Evolutionary conservation across 2,329 filamentous ascomycete genomes (phyloP), one percentile per base, ranked within the genome.

Genomic region (Westerdykella sp.): DNA sequence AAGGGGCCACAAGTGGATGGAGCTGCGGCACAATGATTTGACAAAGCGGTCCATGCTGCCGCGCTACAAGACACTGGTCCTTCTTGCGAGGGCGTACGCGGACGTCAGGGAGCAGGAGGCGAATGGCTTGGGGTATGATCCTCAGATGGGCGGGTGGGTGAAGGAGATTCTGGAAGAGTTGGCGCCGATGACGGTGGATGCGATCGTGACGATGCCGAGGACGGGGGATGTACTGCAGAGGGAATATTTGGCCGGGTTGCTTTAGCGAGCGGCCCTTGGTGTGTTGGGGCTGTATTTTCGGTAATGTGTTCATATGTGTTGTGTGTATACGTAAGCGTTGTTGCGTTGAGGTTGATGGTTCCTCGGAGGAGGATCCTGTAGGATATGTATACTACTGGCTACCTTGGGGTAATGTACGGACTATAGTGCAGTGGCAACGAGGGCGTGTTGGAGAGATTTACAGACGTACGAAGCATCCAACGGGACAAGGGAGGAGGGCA

Each of bases 171-270:
- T 74, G 13, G 58, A 61, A 30, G 41, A 56, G 35, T 43, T 55
- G 35, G 66, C 68, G 14, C 70, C 72, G 3, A 54, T 46, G 45
- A 72, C 70, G 6, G 39, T 71, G 6, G 52, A 57, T 34, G 68
- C 65, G n/a, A 67, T 74, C 44, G 64, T 70, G 53, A 66, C 59
- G 15, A 71, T 75, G 69, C 72, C 72, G 1, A 44, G 49, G 25
- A 64, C 57, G 6, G 53, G 51, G 2, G 66, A 68, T 47, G 34
- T n/a, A 18, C 18, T 67, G 38, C 65, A 68, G 53, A 38, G 42
- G 42, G 44, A 34, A 46, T 62, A 58, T 42, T 53, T 67, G 37
- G 32, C 25, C 9, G 25, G 25, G 25, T 28, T 28, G 25, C 11
- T 28, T 3, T 28, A 28, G 25, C 3, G 25, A 28, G 4, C 25